phyloP scores from a whole-genome alignment of 768 basidiomycete species.

The Phylloporus sp. region DNA sequence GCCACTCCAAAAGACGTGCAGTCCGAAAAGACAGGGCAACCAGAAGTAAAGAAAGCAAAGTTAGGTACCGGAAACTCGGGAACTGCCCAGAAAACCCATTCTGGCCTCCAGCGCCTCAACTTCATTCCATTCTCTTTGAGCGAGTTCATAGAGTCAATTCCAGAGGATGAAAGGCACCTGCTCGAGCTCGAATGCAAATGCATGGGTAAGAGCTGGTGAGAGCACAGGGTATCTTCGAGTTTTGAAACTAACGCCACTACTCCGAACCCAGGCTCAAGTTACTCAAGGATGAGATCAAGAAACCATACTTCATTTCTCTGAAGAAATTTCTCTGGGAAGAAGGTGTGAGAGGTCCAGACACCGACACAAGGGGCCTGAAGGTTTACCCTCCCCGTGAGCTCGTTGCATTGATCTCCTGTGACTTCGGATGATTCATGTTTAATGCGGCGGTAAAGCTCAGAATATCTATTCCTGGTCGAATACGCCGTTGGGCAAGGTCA shows the following conservation, averaged over 20 bases:
- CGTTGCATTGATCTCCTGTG: slow-evolving; percentile 24
- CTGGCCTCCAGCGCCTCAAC: slow-evolving; percentile 41
- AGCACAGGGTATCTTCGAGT: neutral
- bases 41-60: slow-evolving; percentile 46
- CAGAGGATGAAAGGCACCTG: slow-evolving; percentile 52
- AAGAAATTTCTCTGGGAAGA: slow-evolving; percentile 67
- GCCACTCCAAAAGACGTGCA: slow-evolving; percentile 30
- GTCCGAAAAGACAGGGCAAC: slow-evolving; percentile 20
- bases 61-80: slow-evolving; percentile 24
- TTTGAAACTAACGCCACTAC: slow-evolving; percentile 5
- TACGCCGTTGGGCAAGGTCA: slow-evolving; percentile 78
- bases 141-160: slow-evolving; percentile 47
- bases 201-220: slow-evolving; percentile 70
- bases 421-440: slow-evolving; percentile 3
- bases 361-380: slow-evolving; percentile 42
- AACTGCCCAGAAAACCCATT: slow-evolving; percentile 11
- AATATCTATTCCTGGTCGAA: slow-evolving; percentile 92
- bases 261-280: slow-evolving; percentile 70
- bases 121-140: slow-evolving; percentile 64
- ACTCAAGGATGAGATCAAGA: slow-evolving; percentile 67
- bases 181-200: slow-evolving; percentile 65
- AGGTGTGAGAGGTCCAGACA: slow-evolving; percentile 51
- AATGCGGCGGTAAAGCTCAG: slow-evolving; percentile 44
- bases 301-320: slow-evolving; percentile 70
- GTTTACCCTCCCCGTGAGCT: slow-evolving; percentile 73